Percentiles rank a stretch among this genome's conserved stretches.
phyloP scores from a whole-genome alignment of 2,329 filamentous ascomycete species.

The Calonectria henricotiae region DNA sequence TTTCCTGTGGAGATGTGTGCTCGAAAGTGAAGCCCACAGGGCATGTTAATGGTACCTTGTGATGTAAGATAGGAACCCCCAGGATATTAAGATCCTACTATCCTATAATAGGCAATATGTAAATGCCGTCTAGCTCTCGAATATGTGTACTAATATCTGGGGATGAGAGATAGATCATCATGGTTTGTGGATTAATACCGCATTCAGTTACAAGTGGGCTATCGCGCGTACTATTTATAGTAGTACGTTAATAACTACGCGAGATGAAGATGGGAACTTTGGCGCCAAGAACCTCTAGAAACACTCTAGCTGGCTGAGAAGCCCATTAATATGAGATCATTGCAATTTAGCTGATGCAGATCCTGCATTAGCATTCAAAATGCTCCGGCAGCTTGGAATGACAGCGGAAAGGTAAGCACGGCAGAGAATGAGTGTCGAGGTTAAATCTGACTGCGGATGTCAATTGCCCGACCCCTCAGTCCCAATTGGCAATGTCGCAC shows the following conservation, averaged over 20 bases:
- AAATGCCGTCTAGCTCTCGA: slow-evolving; percentile 15
- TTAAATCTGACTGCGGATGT: neutral
- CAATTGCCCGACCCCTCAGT: neutral
- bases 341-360: slow-evolving; percentile 1
- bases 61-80: neutral
- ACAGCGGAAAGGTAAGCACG: neutral
- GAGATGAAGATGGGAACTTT: neutral
- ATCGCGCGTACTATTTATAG: slow-evolving; percentile 19
- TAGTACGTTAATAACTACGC: neutral
- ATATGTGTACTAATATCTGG: neutral
- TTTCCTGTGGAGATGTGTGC: too few relatives aligned
- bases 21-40: too few relatives aligned
- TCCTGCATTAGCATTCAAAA: neutral
- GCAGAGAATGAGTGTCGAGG: too few relatives aligned
- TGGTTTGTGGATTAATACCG: slow-evolving; percentile 21
- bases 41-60: too few relatives aligned
- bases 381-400: neutral
- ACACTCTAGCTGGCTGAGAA: neutral
- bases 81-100: neutral
- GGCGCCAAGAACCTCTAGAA: neutral
- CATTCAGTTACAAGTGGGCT: slow-evolving; percentile 3
- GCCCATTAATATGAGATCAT: slow-evolving; percentile 3
- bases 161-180: neutral
- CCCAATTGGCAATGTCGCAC: slow-evolving; percentile 6
- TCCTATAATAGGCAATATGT: neutral